These are phyloP conservation scores for Pisolithus thermaeus DNA, from an alignment of 1,284 basidiomycete genomes.

Conservation along the genomic window DNA sequence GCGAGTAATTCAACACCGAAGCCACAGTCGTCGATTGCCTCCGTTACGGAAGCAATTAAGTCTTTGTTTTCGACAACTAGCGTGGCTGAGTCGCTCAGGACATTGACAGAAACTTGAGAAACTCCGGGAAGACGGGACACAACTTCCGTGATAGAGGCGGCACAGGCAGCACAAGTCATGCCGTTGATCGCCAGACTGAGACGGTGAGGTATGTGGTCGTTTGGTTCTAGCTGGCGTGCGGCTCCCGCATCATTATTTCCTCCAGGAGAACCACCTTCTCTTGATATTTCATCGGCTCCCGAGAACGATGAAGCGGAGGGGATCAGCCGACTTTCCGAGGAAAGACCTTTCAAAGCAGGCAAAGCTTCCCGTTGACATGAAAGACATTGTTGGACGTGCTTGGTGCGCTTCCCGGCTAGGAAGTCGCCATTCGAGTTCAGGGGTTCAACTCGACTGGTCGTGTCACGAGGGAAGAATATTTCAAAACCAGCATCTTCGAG, in stretches of 20 bases:
- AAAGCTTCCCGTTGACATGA: constrained; percentile 33
- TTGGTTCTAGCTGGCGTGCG: background rate
- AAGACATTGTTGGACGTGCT: constrained; percentile 41
- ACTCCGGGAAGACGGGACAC: constrained; percentile 46
- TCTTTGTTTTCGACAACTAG: constrained; percentile 34
- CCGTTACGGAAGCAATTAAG: constrained; percentile 31
- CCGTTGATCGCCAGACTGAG: constrained; percentile 47
- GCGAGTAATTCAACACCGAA: constrained; percentile 50
- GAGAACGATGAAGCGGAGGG: background rate
- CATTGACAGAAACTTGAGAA: constrained; percentile 40
- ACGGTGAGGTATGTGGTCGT: constrained; percentile 20
- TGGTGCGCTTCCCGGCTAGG: constrained; percentile 24
- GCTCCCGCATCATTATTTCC: background rate
- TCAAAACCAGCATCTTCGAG: no score
- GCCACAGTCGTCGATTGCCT: constrained; percentile 53
- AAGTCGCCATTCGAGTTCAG: no score
- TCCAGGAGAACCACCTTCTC: background rate
- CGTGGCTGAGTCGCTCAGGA: constrained; percentile 44
- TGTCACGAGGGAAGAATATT: no score
- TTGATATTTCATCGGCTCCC: no score
- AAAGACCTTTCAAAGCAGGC: background rate
- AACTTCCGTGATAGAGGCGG: constrained; percentile 38
- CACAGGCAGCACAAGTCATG: constrained; percentile 55
- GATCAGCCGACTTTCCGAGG: background rate
- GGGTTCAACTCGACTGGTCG: no score